A percentile compares a stretch with the other conserved stretches of the same genome.
Conservation (phyloP, 2,329 filamentous ascomycete species). For the Lojkania enalia region DNA sequence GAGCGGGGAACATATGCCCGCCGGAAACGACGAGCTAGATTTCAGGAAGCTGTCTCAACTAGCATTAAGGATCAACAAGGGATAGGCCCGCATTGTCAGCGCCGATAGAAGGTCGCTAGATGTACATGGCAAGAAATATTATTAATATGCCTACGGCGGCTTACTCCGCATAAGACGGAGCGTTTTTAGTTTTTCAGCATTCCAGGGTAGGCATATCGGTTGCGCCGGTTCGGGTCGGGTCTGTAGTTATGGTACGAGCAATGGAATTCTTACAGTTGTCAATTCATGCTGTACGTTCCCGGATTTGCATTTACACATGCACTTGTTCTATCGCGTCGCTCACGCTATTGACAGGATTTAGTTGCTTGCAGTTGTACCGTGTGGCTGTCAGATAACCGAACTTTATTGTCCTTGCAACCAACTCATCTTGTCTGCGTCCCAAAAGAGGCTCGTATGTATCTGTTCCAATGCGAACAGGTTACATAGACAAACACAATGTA, state of each 20-base stretch:
- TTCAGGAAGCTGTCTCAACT: conserved; percentile 45
- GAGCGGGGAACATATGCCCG: conserved; percentile 70
- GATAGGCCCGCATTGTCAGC: background rate
- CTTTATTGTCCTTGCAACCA: too few relatives aligned
- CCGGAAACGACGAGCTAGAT: conserved; percentile 47
- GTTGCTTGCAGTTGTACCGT: background rate
- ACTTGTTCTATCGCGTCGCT: background rate
- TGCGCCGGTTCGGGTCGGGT: background rate
- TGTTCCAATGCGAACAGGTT: background rate
- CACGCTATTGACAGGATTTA: background rate
- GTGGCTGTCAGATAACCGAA: too few relatives aligned
- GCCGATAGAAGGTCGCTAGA: too few relatives aligned
- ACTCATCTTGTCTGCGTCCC: background rate
- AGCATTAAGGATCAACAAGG: conserved; percentile 35
- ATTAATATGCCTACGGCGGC: background rate
- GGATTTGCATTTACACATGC: too few relatives aligned
- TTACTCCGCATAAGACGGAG: too few relatives aligned
- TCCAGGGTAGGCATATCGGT: too few relatives aligned
- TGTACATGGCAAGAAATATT: too few relatives aligned
- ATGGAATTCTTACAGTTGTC: too few relatives aligned
- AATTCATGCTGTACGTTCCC: too few relatives aligned
- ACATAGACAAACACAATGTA: background rate
- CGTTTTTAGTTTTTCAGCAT: too few relatives aligned
- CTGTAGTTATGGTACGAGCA: background rate
- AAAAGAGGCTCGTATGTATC: background rate